Evolutionary conservation across 1,139 yeast genomes (phyloP).

Genomic region (Geotrichum fermentans): DNA sequence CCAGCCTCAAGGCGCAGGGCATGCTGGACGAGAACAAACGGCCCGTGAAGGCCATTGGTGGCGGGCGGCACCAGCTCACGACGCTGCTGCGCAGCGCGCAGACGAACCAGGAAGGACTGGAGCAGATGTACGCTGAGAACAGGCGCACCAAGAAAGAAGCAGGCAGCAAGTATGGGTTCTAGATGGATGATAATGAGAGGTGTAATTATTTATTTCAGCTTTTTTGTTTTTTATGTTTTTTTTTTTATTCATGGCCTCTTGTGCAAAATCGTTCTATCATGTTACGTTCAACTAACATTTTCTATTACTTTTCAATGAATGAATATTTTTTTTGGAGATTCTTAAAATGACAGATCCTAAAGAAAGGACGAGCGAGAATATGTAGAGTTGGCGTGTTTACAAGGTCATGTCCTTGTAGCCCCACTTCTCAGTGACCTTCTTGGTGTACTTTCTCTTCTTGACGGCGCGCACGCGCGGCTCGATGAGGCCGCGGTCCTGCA

Average conservation of each 20-base stretch:
- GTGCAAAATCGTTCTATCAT: not conserved
- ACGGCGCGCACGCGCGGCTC: conserved; percentile 76
- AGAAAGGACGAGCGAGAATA: too few relatives aligned
- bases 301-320: not conserved
- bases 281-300: too few relatives aligned
- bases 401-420: conserved; percentile 80
- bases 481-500: conserved; percentile 80
- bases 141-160: conserved; percentile 27
- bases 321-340: too few relatives aligned
- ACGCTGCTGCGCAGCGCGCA: conserved; percentile 32
- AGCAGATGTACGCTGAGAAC: conserved; percentile 29
- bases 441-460: conserved; percentile 59
- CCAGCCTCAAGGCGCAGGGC: conserved; percentile 25
- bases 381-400: too few relatives aligned
- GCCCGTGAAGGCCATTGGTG: conserved; percentile 31
- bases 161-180: conserved; percentile 32
- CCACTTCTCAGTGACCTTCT: conserved; percentile 85
- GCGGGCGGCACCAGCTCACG: conserved; percentile 33
- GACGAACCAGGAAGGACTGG: conserved; percentile 32
- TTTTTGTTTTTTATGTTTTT: too few relatives aligned
- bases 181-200: too few relatives aligned
- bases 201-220: too few relatives aligned
- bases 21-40: conserved; percentile 26
- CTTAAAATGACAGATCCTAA: too few relatives aligned
- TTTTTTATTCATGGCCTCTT: too few relatives aligned